Base-by-base conservation (phyloP, 1,139 yeast genomes). In the Saccharomyces hybrid region DNA sequence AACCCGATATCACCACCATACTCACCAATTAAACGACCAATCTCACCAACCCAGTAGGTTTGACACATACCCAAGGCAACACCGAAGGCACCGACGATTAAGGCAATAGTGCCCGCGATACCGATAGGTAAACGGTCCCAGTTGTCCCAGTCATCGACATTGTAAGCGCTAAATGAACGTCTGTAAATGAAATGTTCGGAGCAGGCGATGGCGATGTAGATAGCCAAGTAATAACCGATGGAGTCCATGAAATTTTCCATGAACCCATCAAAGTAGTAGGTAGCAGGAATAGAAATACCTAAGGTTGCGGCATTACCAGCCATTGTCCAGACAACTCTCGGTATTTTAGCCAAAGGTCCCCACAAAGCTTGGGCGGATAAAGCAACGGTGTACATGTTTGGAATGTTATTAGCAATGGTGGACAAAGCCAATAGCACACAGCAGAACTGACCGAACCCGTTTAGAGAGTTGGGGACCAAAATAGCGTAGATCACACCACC, bases 311-410 rank as follows among this genome's bases (percentile, higher is more conserved):
- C 83, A 73, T 87, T 84, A 66, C 93, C 95, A 52, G 76, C 67
- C 55, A 86, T 64, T 52, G 95, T 84, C 96, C 96, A 89, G 52
- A 83, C 67, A 50, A 84, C 79, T 75, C 96, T 82, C 62, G 96
- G 96, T 55, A 89, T 76, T 66, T 77, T 79, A 51, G 81, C 75
- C 66, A 89, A 79, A 58, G 80, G 80, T 50, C 85, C 79, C 87
- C 90, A 86, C 64, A 86, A 75, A 27, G 95, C 83, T 75, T 89
- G 96, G 28, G 90, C 88, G 60, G 90, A 83, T 62, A 89, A 77
- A 42, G 88, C 91, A 67, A 88, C 80, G n/a, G 96, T 87, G 77
- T 89, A 90, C 84, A 89, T 83, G 76, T 89, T 89, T 68, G 96
- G 96, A 69, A 88, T 79, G 73, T 88, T 88, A 78, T 88, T 88